Percentiles rank a stretch among this genome's conserved stretches.
Conservation (phyloP, 73 alveolate genomes). For the Paramecium biaurelia region DNA sequence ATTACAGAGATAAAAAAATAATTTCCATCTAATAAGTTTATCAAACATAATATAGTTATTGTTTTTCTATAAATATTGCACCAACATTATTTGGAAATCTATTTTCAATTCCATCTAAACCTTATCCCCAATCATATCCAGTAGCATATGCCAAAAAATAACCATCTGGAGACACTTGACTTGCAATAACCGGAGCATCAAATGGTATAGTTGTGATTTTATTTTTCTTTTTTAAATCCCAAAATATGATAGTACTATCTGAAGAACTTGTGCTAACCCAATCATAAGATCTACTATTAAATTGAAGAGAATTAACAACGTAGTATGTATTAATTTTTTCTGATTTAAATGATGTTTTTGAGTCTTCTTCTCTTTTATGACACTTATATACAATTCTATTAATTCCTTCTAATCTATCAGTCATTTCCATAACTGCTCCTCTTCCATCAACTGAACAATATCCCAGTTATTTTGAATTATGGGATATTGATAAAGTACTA, state of each 20-base stretch:
- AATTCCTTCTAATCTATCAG: background rate
- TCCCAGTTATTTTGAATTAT: slow-evolving; percentile 16
- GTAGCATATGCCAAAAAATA: background rate
- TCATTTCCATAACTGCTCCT: background rate
- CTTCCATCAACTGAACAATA: slow-evolving; percentile 57
- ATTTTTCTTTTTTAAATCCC: slow-evolving; percentile 45
- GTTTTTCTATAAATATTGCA: background rate
- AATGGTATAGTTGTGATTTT: background rate
- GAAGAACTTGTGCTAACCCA: slow-evolving; percentile 40
- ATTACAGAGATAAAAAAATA: background rate
- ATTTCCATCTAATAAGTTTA: background rate
- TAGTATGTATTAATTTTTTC: background rate
- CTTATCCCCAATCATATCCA: slow-evolving; percentile 27
- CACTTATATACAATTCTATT: background rate
- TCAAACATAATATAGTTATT: background rate
- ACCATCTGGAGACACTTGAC: slow-evolving; percentile 36
- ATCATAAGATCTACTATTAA: background rate
- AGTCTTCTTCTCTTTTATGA: background rate
- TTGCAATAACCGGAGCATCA: slow-evolving; percentile 24
- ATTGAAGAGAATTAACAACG: background rate
- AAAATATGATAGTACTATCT: background rate
- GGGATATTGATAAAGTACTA: background rate
- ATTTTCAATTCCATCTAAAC: slow-evolving; percentile 7
- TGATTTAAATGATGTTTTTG: background rate
- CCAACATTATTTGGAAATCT: background rate